A percentile compares a stretch with the other conserved stretches of the same genome.
Evolutionary conservation across 345 rosid species (phyloP).

Genomic region (Gossypium bickii): DNA sequence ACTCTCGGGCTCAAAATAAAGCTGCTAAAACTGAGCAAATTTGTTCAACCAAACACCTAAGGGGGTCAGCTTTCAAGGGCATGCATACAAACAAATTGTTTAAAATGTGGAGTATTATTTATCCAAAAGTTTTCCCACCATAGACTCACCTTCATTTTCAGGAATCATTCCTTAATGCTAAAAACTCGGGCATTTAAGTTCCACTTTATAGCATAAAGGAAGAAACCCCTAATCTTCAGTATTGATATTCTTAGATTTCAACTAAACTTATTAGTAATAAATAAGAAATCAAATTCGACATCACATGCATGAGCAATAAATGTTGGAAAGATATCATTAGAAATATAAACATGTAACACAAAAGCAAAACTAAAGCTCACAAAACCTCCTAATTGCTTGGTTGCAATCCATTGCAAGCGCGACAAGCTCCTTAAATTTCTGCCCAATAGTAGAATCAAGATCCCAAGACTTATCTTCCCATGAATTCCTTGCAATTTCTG

Average conservation of each 20-base stretch:
- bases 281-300: neutral
- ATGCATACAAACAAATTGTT: too few relatives aligned
- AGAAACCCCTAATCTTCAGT: neutral
- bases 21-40: neutral
- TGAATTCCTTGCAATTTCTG: slow-evolving; percentile 53
- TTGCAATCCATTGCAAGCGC: slow-evolving; percentile 67
- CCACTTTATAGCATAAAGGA: neutral
- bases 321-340: neutral
- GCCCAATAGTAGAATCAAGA: slow-evolving; percentile 38
- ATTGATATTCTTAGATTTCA: neutral
- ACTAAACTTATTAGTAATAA: neutral
- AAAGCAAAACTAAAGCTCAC: neutral
- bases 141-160: neutral
- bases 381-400: slow-evolving; percentile 63
- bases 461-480: slow-evolving; percentile 90
- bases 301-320: neutral
- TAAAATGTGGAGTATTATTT: neutral
- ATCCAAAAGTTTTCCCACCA: neutral
- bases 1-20: neutral
- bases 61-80: neutral
- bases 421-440: slow-evolving; percentile 64
- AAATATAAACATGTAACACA: neutral
- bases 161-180: neutral
- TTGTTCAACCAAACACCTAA: neutral
- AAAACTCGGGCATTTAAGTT: neutral